Conservation (phyloP, 1,284 basidiomycete genomes). For the Ceratobasidium sp. region DNA sequence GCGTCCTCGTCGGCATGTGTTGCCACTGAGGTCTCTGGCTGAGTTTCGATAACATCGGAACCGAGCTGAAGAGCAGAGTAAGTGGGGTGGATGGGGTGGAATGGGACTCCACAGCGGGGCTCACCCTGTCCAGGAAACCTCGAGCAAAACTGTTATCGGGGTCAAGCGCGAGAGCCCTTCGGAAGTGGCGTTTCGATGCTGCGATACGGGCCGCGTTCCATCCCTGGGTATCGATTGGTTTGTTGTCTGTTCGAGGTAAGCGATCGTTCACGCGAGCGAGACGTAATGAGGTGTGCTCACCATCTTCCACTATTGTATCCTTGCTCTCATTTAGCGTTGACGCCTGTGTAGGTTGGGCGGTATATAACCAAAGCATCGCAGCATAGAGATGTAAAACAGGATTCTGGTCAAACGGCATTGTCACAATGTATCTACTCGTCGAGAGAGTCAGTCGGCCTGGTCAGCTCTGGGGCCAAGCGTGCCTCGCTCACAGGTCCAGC, state of each 20-base stretch:
- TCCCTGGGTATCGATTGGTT: slow-evolving; percentile 40
- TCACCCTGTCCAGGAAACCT: slow-evolving; percentile 68
- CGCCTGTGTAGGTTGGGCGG: slow-evolving; percentile 57
- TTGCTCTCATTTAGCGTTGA: not conserved
- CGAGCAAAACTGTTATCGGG: slow-evolving; percentile 68
- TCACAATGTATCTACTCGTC: slow-evolving; percentile 78
- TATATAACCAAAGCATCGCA: slow-evolving; percentile 74
- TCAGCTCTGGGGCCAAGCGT: not conserved
- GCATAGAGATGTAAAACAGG: slow-evolving; percentile 84
- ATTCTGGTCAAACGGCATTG: slow-evolving; percentile 87
- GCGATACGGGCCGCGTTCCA: slow-evolving; percentile 63
- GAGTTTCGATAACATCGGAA: slow-evolving; percentile 20
- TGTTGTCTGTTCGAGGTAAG: not conserved
- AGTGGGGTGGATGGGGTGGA: not conserved
- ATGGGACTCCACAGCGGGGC: slow-evolving; percentile 10
- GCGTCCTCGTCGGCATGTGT: slow-evolving; percentile 21
- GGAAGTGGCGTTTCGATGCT: slow-evolving; percentile 74
- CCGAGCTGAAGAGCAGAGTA: slow-evolving; percentile 5
- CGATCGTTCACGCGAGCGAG: not conserved
- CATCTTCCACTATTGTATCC: not conserved
- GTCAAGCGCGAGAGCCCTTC: slow-evolving; percentile 71
- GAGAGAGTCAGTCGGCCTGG: not conserved
- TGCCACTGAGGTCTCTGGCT: not conserved
- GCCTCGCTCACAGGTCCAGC: slow-evolving; percentile 78
- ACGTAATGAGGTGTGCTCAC: not conserved